Base-by-base conservation (phyloP, 495 filamentous ascomycete species). In the Neurospora cerealis region DNA sequence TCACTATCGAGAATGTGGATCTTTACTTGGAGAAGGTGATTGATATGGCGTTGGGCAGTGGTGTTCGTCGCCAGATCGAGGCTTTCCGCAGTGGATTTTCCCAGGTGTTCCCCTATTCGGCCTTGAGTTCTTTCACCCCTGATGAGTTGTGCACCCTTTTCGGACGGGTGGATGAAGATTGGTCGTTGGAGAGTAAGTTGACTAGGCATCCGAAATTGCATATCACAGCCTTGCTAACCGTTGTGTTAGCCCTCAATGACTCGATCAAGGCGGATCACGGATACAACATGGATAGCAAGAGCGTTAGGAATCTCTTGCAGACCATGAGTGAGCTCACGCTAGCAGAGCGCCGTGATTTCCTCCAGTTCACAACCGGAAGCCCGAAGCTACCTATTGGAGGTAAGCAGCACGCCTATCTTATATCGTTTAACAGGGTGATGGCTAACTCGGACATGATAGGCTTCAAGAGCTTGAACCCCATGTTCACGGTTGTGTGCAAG, bases 241-340 rank as follows among this genome's bases (percentile, higher is more conserved):
- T 38, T 9, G 13, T 28, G 46, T 76, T 78, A 96, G 93, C 96
- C 44, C 87, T 99, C 34, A 97, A 95, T 89, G 96, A 99, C 79
- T 97, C 95, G 3, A 94, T 99, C 83, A 99, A 98, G 85, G 96
- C 96, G n/a, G 96, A 99, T 78, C 96, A 99, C 80, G 96, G 96
- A 5, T 99, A 93, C 86, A 98, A 98, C 76, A 96, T 99, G 90
- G 96, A 99, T 77, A 98, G 96, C 86, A 93, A 91, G 85, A 97
- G 93, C 74, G 96, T 99, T 41, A 93, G 89, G 48, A 98, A 99
- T 77, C 79, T 99, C 75, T 88, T 99, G 4, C 95, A 98, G 78
- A 91, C 90, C 21, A 98, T 99, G 96, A 97, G 94, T 79, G 94
- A 97, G 82, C 81, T 98, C 32, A 86, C 85, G 10, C 80, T 87